Evolutionary conservation across 2,329 filamentous ascomycete species (phyloP).

Genomic region (Purpureocillium takamizusanense): DNA sequence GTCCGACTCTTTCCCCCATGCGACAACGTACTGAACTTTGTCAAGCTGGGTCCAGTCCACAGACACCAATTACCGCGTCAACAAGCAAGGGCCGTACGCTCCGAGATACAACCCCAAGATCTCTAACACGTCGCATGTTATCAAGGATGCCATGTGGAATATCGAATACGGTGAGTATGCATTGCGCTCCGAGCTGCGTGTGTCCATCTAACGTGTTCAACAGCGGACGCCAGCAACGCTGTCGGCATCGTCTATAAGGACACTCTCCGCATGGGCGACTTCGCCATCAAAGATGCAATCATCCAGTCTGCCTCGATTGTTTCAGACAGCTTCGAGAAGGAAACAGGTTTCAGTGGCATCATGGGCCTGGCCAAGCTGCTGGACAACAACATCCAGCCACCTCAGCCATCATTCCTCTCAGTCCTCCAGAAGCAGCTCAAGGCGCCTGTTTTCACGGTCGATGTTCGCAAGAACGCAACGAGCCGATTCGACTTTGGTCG

Average conservation of each 20-base stretch:
- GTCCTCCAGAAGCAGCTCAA: slow-evolving; percentile 30
- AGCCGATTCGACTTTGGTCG: slow-evolving; percentile 44
- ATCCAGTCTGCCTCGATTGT: slow-evolving; percentile 39
- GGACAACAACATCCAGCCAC: slow-evolving; percentile 32
- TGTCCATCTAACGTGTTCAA: no score
- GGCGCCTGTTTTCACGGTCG: slow-evolving; percentile 36
- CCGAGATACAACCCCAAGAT: slow-evolving; percentile 33
- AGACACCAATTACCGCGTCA: slow-evolving; percentile 29
- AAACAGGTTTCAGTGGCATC: slow-evolving; percentile 36
- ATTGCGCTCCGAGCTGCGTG: neutral
- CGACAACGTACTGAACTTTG: slow-evolving; percentile 1
- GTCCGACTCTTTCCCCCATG: no score
- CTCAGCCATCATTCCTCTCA: slow-evolving; percentile 34
- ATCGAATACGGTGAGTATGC: slow-evolving; percentile 36
- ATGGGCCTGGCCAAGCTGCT: slow-evolving; percentile 41
- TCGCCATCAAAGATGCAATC: slow-evolving; percentile 33
- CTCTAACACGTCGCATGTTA: slow-evolving; percentile 31
- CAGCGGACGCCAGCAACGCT: slow-evolving; percentile 35
- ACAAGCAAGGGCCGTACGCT: slow-evolving; percentile 24
- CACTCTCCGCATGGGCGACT: slow-evolving; percentile 33
- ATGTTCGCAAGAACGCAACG: slow-evolving; percentile 36
- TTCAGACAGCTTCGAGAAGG: slow-evolving; percentile 31
- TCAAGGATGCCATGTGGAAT: slow-evolving; percentile 37
- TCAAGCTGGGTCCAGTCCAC: slow-evolving; percentile 45
- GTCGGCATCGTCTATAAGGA: slow-evolving; percentile 42